Conservation (phyloP, 2,329 filamentous ascomycete species). For the Thielaviopsis populi region DNA sequence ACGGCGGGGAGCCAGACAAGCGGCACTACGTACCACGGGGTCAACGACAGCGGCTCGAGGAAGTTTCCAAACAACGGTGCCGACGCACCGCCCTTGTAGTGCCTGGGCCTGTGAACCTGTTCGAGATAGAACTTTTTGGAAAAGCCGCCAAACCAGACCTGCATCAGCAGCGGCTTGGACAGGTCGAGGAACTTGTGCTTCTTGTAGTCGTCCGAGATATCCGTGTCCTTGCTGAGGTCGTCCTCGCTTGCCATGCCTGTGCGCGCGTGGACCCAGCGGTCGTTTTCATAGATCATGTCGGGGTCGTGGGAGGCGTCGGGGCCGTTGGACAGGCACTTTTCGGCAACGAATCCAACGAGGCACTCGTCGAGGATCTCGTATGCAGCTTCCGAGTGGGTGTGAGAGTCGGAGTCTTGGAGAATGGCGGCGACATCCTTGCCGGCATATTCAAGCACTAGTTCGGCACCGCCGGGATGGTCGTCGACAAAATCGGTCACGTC, state of each 20-base stretch:
- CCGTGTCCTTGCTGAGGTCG: conserved; percentile 76
- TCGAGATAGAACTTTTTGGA: conserved; percentile 92
- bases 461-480: conserved; percentile 78
- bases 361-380: conserved; percentile 35
- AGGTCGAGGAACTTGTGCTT: conserved; percentile 90
- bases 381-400: conserved; percentile 73
- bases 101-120: conserved; percentile 86
- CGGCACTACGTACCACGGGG: conserved; percentile 85
- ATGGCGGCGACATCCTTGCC: conserved; percentile 42
- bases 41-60: conserved; percentile 91
- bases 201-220: conserved; percentile 60
- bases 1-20: conserved; percentile 72
- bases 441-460: conserved; percentile 77
- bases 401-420: conserved; percentile 43
- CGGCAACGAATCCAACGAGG: conserved; percentile 17
- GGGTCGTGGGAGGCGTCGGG: conserved; percentile 21
- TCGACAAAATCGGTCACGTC: conserved; percentile 86
- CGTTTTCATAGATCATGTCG: conserved; percentile 20
- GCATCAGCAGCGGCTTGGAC: conserved; percentile 65
- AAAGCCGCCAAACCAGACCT: conserved; percentile 81
- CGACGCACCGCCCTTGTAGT: conserved; percentile 86
- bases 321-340: conserved; percentile 20
- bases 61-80: conserved; percentile 96
- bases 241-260: conserved; percentile 86
- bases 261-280: conserved; percentile 35